Base-by-base conservation (phyloP, 2,329 filamentous ascomycete species). In the Hypocreales sp. region DNA sequence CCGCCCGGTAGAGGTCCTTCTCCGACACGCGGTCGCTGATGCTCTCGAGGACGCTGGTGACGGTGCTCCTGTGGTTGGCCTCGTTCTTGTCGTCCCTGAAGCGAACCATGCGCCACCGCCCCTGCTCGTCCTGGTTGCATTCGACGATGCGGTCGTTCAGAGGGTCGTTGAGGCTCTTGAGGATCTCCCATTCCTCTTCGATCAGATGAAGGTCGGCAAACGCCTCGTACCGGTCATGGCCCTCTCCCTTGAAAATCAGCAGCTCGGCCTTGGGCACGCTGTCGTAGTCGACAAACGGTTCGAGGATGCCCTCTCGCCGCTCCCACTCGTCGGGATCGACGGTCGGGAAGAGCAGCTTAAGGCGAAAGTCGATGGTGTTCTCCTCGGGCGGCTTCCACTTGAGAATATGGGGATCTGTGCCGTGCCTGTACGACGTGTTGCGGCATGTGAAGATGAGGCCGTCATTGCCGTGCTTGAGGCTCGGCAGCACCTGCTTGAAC, bases 371-470 rank as follows among this genome's bases (percentile, higher is more conserved):
- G 40, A 98, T 73, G 0, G 84, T 92, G 57, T 98, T 98, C 51
- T 98, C 90, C 38, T 81, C 66, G 4, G 83, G 82, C 1, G 87
- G 84, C 55, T 98, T 98, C 90, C 90, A 98, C 53, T 98, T 98
- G 21, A 98, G 61, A 36, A 94, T 98, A 49, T 93, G 78, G 26
- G 72, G 71, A 52, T 98, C 90, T 9, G 90, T 98, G 39, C 90
- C 90, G 38, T 79, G 77, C 41, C 77, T 76, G 58, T 98, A 98
- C 8, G 77, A 67, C 12, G 81, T 83, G 41, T 73, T 78, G 36
- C 81, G 74, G 56, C 87, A 93, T n/a, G 90, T 95, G 55, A 95
- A 98, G 45, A 98, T 93, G 25, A 98, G 67, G 5, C 90, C 90
- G 49, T 98, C 90, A 50, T 94, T 95, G 35, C 87, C 86, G 48